phyloP scores from a whole-genome alignment of 1,284 basidiomycete species.

The Cryptococcus depauperatus region DNA sequence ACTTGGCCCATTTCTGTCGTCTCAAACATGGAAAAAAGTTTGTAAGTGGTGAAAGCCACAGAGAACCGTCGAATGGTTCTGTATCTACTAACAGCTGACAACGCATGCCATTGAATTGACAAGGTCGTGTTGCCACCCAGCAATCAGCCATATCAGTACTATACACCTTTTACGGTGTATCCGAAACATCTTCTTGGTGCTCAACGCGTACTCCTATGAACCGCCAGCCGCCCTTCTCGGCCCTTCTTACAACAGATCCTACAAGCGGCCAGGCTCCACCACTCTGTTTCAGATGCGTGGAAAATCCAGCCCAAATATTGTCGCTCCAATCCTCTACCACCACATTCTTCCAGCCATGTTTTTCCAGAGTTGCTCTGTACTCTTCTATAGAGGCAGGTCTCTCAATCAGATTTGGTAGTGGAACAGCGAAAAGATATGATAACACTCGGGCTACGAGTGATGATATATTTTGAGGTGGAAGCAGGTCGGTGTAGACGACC shows the following conservation, averaged over 20 bases:
- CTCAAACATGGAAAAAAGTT: no score
- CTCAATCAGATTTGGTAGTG: constrained; percentile 51
- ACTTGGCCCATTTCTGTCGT: no score
- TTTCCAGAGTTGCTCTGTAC: constrained; percentile 50
- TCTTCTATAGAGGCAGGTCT: constrained; percentile 41
- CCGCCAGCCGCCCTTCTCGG: constrained; percentile 47
- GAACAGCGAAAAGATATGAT: constrained; percentile 46
- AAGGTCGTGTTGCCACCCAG: no score
- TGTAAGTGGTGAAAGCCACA: no score
- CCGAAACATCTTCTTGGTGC: constrained; percentile 1
- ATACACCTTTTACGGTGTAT: no score
- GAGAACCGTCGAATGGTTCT: no score
- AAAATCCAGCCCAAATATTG: constrained; percentile 57
- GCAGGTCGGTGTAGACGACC: constrained; percentile 60
- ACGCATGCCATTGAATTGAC: no score
- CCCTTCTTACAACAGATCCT: constrained; percentile 46
- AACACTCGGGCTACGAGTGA: constrained; percentile 22
- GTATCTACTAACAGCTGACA: no score
- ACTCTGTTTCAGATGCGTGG: constrained; percentile 48
- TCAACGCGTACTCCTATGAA: constrained; percentile 54
- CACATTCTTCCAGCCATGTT: constrained; percentile 54
- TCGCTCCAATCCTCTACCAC: constrained; percentile 55
- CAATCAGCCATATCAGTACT: no score
- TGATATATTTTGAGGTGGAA: constrained; percentile 23
- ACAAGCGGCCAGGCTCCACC: constrained; percentile 51